phyloP scores from a whole-genome alignment of 208 protist genomes.

The Novymonas esmeraldas region DNA sequence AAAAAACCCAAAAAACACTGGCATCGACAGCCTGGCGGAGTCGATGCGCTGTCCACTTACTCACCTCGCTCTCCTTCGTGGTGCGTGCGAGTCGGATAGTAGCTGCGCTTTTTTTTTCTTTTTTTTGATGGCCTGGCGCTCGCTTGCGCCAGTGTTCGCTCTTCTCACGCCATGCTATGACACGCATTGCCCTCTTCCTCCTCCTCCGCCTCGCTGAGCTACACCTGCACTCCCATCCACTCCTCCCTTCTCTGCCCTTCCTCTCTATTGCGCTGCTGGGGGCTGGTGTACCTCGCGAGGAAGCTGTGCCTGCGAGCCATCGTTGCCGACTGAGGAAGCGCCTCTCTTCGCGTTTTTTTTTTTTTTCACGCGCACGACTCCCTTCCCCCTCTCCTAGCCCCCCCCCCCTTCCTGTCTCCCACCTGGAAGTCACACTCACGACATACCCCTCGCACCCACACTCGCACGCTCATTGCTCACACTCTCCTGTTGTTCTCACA shows the following conservation, averaged over 20 bases:
- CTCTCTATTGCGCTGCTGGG: neutral
- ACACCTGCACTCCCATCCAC: neutral
- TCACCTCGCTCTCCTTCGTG: too few species aligned
- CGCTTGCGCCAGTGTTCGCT: neutral
- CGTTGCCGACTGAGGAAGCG: too few species aligned
- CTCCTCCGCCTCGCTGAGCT: too few species aligned
- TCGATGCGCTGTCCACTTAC: too few species aligned
- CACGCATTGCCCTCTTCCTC: neutral
- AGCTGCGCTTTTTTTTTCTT: conserved; percentile 6
- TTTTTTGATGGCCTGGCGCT: neutral
- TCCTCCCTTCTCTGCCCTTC: neutral
- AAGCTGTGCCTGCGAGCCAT: too few species aligned
- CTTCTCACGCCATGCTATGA: neutral
- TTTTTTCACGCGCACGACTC: neutral
- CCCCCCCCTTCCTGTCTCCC: too few species aligned
- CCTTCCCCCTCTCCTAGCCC: too few species aligned
- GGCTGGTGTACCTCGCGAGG: neutral
- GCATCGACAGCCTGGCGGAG: neutral
- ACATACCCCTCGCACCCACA: neutral
- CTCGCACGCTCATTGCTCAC: neutral
- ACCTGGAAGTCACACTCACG: too few species aligned
- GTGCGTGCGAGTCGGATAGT: too few species aligned
- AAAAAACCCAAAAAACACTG: conserved; percentile 5
- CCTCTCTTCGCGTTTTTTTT: too few species aligned
- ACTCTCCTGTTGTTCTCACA: neutral